Conservation (phyloP, 2,329 filamentous ascomycete species). For the Chaetomiaceae sp. region DNA sequence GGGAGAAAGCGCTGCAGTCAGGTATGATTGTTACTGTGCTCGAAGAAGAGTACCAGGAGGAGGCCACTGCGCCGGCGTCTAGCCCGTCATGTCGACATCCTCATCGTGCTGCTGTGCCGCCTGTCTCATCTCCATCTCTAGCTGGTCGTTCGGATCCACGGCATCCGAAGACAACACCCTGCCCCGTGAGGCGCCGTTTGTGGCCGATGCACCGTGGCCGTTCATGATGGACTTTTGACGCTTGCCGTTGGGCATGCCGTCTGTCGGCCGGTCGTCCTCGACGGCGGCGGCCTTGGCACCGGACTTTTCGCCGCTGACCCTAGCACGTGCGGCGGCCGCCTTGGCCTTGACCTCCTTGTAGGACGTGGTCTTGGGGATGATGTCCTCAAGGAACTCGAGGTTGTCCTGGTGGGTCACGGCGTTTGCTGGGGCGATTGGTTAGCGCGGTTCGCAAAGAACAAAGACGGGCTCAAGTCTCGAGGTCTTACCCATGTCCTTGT, state of each 20-base stretch:
- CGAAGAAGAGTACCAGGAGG: too few relatives aligned
- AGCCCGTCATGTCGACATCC: conserved; percentile 58
- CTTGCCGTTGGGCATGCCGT: conserved; percentile 32
- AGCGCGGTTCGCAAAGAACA: not conserved
- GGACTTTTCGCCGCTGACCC: conserved; percentile 42
- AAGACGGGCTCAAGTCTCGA: not conserved
- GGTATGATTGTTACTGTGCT: too few relatives aligned
- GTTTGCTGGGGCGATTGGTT: conserved; percentile 51
- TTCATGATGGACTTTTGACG: conserved; percentile 32
- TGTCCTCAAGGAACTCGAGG: conserved; percentile 88
- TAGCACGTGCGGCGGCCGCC: conserved; percentile 46
- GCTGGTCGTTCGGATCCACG: conserved; percentile 48
- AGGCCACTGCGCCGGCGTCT: conserved; percentile 21
- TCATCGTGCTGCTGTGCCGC: conserved; percentile 38
- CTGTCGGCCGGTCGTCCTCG: conserved; percentile 15
- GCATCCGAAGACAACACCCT: conserved; percentile 27
- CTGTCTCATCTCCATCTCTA: conserved; percentile 52
- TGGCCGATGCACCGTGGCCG: conserved; percentile 5
- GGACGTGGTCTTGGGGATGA: conserved; percentile 79
- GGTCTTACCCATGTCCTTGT: conserved; percentile 76
- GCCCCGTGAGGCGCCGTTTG: conserved; percentile 17
- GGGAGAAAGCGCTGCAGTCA: too few relatives aligned
- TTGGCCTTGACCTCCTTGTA: conserved; percentile 73
- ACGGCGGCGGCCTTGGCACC: conserved; percentile 26
- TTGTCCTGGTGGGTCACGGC: conserved; percentile 87